Evolutionary conservation across 352 stramenopile genomes (phyloP).

Genomic region (Phytopythium cucurbitacearum): DNA sequence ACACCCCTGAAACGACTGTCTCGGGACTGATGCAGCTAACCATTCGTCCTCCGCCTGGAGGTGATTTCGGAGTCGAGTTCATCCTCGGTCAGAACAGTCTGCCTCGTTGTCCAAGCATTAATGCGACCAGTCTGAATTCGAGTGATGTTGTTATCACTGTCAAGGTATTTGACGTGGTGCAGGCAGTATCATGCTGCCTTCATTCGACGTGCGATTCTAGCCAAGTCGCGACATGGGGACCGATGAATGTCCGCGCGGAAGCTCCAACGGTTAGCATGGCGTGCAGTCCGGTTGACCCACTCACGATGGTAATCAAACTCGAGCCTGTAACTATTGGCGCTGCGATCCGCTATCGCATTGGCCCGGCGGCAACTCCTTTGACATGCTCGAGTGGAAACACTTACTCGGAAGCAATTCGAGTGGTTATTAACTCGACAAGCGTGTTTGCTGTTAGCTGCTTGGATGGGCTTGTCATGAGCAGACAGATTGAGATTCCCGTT

Average conservation of each 20-base stretch:
- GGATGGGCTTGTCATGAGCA: constrained; percentile 35
- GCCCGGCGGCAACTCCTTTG: constrained; percentile 4
- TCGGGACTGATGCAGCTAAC: constrained; percentile 43
- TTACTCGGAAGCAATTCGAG: constrained; percentile 27
- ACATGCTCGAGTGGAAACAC: constrained; percentile 21
- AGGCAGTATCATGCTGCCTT: constrained; percentile 46
- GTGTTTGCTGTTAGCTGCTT: constrained; percentile 53
- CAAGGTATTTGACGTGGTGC: constrained; percentile 41
- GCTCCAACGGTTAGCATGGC: constrained; percentile 20
- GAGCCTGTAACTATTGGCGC: constrained; percentile 21
- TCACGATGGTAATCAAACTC: constrained; percentile 23
- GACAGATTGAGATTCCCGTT: constrained; percentile 25
- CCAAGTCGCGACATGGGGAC: constrained; percentile 19
- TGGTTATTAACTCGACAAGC: constrained; percentile 17
- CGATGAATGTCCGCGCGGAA: constrained; percentile 21
- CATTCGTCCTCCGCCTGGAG: constrained; percentile 14
- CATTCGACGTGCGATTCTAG: constrained; percentile 23
- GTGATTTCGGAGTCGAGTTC: constrained; percentile 13
- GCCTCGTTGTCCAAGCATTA: constrained; percentile 5
- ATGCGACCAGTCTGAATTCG: constrained; percentile 1
- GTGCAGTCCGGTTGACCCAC: constrained; percentile 29
- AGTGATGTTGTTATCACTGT: constrained; percentile 14
- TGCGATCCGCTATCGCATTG: constrained; percentile 25
- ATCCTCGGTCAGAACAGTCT: constrained; percentile 12
- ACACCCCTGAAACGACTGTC: constrained; percentile 28